A percentile compares a stretch with the other conserved stretches of the same genome.
These are phyloP conservation scores for Sinapis alba DNA, from an alignment of 441 rosid species.

Conservation along the genomic window DNA sequence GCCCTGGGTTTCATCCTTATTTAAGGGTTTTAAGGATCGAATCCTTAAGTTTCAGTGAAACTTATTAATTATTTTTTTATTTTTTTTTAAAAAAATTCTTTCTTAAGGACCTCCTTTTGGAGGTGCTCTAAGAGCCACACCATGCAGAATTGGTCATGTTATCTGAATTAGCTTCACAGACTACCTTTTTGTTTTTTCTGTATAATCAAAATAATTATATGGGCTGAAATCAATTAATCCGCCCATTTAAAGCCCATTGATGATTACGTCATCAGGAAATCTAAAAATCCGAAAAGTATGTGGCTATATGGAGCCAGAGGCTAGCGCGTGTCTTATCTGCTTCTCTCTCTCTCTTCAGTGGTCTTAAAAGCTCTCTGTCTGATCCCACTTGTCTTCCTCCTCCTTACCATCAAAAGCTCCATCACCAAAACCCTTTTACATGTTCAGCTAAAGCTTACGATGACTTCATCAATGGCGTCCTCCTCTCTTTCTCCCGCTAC, in stretches of 20 bases:
- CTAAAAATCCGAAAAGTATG: constrained; percentile 42
- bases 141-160: too few species aligned
- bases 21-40: too few species aligned
- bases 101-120: too few species aligned
- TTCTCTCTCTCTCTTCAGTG: constrained; percentile 41
- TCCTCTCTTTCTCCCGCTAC: constrained; percentile 63
- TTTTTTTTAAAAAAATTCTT: too few species aligned
- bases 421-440: background rate
- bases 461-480: constrained; percentile 63
- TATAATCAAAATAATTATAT: background rate
- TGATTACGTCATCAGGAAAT: constrained; percentile 23
- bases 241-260: constrained; percentile 5
- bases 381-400: constrained; percentile 37
- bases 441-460: constrained; percentile 15
- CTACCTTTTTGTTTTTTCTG: background rate
- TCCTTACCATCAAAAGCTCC: constrained; percentile 26
- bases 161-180: too few species aligned
- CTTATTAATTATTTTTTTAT: too few species aligned
- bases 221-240: background rate
- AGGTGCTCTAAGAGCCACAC: too few species aligned
- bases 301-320: constrained; percentile 47
- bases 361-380: constrained; percentile 37
- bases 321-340: constrained; percentile 55
- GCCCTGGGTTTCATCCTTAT: too few species aligned
- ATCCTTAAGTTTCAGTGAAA: too few species aligned